Evolutionary conservation across 495 filamentous ascomycete genomes (phyloP), one percentile per base, ranked within the genome.

Genomic region (Pseudoneurospora amorphoporcata): DNA sequence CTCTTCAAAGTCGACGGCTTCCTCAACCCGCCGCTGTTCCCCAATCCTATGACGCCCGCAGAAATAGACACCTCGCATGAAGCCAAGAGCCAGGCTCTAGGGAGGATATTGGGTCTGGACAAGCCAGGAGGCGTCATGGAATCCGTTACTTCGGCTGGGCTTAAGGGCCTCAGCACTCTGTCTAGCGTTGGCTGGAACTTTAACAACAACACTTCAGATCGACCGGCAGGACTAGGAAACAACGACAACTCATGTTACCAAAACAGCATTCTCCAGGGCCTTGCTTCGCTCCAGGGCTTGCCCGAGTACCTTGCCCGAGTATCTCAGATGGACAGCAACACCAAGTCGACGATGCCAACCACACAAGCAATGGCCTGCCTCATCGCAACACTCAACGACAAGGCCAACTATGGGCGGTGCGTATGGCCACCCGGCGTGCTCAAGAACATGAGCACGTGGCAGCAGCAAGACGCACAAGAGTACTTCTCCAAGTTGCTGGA

Each of bases 391-490:
- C 83, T 98, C 70, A 93, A 92, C 74, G 86, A 90, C 76, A 78
- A 86, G 3, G 78, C 81, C 32, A 92, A 91, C 76, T 87, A 90
- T 74, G 92, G 92, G 40, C 86, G 84, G 75, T 89, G 87, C 45
- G 82, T 97, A 10, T 95, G 92, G 92, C 92, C 92, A 19, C 91
- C 92, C 0, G 80, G 87, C 3, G 88, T 90, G 71, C 78, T 98
- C 16, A 95, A 95, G 78, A 92, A 87, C 14, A 93, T 98, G 90
- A 94, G 90, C 77, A 95, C 91, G 68, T 95, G 91, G 90, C 91
- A 97, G 79, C 96, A 99, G 77, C 96, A 99, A 78, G 96, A 99
- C 83, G 96, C 96, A 6, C 96, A 99, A 80, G 96, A 99, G 80
- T 99, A 97, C 78, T 97, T 92, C 71, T 93, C 94, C 19, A 97